A percentile compares a stretch with the other conserved stretches of the same genome.
phyloP scores from a whole-genome alignment of 2,329 filamentous ascomycete species.

The Calonectria naviculata region DNA sequence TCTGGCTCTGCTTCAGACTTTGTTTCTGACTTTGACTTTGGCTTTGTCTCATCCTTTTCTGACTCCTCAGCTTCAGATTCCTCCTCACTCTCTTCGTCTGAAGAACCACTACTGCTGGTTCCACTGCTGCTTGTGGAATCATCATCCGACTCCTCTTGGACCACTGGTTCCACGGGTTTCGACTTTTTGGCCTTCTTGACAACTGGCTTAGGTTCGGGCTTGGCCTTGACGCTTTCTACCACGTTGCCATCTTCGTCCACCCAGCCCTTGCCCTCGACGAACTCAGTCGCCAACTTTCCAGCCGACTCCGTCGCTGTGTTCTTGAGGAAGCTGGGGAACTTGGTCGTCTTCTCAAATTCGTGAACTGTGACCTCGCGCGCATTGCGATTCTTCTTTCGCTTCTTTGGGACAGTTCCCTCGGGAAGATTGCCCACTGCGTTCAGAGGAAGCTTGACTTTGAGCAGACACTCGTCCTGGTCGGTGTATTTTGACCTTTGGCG shows the following conservation, averaged over 20 bases:
- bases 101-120: slow-evolving; percentile 49
- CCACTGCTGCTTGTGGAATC: slow-evolving; percentile 43
- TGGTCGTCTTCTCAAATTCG: slow-evolving; percentile 88
- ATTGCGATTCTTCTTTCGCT: slow-evolving; percentile 67
- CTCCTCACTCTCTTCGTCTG: slow-evolving; percentile 46
- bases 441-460: slow-evolving; percentile 79
- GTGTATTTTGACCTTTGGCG: slow-evolving; percentile 81
- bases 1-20: slow-evolving; percentile 7
- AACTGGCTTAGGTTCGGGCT: slow-evolving; percentile 25
- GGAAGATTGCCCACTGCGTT: slow-evolving; percentile 55
- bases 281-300: slow-evolving; percentile 64
- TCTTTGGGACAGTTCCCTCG: slow-evolving; percentile 59
- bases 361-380: slow-evolving; percentile 76
- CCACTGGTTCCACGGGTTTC: slow-evolving; percentile 32
- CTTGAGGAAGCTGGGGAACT: slow-evolving; percentile 85
- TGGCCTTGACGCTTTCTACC: slow-evolving; percentile 68
- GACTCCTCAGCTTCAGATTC: slow-evolving; percentile 29
- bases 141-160: slow-evolving; percentile 42
- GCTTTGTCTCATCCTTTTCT: neutral
- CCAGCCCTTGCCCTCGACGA: slow-evolving; percentile 89
- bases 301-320: slow-evolving; percentile 44
- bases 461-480: slow-evolving; percentile 82
- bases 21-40: neutral
- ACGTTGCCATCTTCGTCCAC: slow-evolving; percentile 82
- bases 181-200: slow-evolving; percentile 37